A percentile compares a stretch with the other conserved stretches of the same genome.
Conservation (phyloP, 2,329 filamentous ascomycete genomes). For the Cadophora luteo-olivacea region DNA sequence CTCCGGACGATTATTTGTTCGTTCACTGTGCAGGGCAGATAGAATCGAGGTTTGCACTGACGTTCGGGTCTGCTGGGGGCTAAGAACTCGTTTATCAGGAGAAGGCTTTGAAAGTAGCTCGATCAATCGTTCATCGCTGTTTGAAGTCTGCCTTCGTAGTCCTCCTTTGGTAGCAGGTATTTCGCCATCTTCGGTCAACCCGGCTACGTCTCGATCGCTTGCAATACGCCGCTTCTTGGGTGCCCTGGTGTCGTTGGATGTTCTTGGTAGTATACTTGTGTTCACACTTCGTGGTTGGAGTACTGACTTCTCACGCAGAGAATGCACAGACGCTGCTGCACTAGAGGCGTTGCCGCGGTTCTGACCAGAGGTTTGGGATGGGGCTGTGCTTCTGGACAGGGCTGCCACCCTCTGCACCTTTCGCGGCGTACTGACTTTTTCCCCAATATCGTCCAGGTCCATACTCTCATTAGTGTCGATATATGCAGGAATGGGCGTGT, state of each 20-base stretch:
- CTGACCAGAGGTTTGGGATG: not conserved
- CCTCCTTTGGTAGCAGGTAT: not conserved
- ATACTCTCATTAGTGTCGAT: conserved; percentile 42
- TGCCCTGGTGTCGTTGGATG: conserved; percentile 25
- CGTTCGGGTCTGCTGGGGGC: conserved; percentile 6
- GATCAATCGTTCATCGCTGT: conserved; percentile 24
- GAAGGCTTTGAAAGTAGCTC: conserved; percentile 36
- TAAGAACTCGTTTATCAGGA: conserved; percentile 33
- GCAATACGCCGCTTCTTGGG: conserved; percentile 32
- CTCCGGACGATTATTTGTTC: not conserved
- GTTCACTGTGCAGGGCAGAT: not conserved
- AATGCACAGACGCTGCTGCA: not conserved
- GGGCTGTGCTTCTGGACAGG: conserved; percentile 6
- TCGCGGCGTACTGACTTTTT: conserved; percentile 45
- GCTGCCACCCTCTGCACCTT: conserved; percentile 37
- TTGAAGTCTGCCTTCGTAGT: conserved; percentile 1
- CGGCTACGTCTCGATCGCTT: conserved; percentile 29
- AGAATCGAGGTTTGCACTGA: not conserved
- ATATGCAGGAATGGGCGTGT: conserved; percentile 38
- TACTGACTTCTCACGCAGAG: conserved; percentile 20
- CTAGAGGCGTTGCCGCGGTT: conserved; percentile 4
- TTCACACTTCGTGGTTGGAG: conserved; percentile 41
- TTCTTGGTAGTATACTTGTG: conserved; percentile 36
- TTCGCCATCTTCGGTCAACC: conserved; percentile 40
- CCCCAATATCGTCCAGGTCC: conserved; percentile 47